Conservation (phyloP, 2,329 filamentous ascomycete species). For the Pseudogymnoascus pannorum region DNA sequence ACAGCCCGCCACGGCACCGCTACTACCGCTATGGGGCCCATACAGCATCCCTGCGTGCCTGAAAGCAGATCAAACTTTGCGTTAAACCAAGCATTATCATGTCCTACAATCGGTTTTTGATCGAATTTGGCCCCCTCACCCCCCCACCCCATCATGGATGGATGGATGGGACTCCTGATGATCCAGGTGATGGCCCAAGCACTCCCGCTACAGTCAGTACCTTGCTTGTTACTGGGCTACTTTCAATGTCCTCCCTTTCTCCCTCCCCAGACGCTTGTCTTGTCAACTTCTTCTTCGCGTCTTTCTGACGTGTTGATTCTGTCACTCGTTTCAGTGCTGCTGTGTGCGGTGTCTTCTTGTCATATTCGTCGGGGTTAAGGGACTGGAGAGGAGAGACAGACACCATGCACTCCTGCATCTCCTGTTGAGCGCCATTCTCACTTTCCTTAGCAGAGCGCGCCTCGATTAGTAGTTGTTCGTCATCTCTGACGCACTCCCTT, state of each 20-base stretch:
- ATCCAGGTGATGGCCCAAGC: not conserved
- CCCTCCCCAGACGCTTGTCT: too few species aligned
- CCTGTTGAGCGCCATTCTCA: not conserved
- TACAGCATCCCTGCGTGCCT: not conserved
- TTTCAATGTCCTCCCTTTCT: not conserved
- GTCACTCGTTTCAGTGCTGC: constrained; percentile 4
- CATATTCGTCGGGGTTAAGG: not conserved
- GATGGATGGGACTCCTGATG: not conserved
- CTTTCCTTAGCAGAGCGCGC: not conserved
- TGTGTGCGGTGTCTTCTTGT: constrained; percentile 4
- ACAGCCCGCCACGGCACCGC: not conserved
- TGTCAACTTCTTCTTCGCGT: constrained; percentile 3
- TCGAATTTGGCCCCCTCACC: constrained; percentile 1
- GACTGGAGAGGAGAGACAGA: not conserved
- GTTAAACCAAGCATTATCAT: not conserved
- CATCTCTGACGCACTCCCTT: constrained; percentile 1
- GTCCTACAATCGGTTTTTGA: constrained; percentile 1
- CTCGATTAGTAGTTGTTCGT: not conserved
- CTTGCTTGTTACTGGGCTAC: not conserved
- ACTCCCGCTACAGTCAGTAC: not conserved
- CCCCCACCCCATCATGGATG: too few species aligned
- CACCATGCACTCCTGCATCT: constrained; percentile 6
- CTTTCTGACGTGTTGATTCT: constrained; percentile 6
- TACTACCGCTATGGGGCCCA: not conserved
- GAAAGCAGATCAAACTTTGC: constrained; percentile 9